Evolutionary conservation across 306 rosid genomes (phyloP).

Genomic region (Cicer chorassanicum): DNA sequence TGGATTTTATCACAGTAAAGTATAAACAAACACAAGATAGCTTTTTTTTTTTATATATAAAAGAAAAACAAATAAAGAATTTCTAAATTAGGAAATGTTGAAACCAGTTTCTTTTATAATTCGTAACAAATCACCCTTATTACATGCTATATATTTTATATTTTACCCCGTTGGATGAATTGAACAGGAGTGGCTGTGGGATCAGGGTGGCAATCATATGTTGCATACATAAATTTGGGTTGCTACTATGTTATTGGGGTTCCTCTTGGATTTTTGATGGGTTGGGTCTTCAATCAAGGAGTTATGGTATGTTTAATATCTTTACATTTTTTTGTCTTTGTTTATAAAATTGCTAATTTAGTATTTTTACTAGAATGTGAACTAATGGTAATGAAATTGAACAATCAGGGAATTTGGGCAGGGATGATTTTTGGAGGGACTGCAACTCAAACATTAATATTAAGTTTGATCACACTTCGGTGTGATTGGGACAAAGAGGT

Average conservation of each 20-base stretch:
- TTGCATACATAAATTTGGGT: conserved; percentile 84
- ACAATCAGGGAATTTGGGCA: conserved; percentile 77
- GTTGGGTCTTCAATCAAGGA: conserved; percentile 69
- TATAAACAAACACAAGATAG: too few relatives aligned
- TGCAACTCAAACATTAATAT: conserved; percentile 69
- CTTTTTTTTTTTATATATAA: too few relatives aligned
- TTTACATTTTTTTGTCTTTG: background rate
- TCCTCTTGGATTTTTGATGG: conserved; percentile 76
- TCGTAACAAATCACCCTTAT: too few relatives aligned
- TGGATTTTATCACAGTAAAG: too few relatives aligned
- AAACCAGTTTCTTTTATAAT: too few relatives aligned
- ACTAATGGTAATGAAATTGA: conserved; percentile 19
- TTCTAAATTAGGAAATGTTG: too few relatives aligned
- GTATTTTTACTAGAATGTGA: conserved; percentile 8
- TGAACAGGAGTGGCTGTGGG: conserved; percentile 85
- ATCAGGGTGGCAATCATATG: conserved; percentile 88
- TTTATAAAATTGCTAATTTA: background rate
- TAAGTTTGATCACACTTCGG: conserved; percentile 55
- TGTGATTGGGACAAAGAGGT: conserved; percentile 88
- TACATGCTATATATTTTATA: too few relatives aligned
- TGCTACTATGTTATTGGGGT: conserved; percentile 80
- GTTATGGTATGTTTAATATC: conserved; percentile 63
- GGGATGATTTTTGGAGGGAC: conserved; percentile 94
- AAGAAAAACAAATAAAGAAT: too few relatives aligned
- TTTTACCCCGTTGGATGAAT: background rate